Conservation (phyloP, 345 rosid species). For the Turnera subulata region DNA sequence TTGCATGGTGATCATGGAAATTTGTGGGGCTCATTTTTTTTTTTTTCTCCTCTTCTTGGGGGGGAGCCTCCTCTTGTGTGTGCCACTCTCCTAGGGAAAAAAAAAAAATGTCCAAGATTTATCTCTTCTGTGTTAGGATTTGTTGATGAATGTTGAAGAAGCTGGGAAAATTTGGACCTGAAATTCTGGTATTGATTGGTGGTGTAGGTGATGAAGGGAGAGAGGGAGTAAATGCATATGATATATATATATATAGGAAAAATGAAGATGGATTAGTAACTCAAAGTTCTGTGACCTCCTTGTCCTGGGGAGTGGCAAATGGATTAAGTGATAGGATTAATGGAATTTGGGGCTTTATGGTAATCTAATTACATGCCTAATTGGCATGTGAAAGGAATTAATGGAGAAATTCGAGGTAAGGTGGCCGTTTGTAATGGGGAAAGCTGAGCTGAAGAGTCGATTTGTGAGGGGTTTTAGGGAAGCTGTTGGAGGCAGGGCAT, state of each 20-base stretch:
- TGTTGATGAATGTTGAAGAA: not conserved
- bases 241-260: not conserved
- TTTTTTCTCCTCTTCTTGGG: not conserved
- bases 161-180: not conserved
- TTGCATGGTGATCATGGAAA: conserved; percentile 7
- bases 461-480: not conserved
- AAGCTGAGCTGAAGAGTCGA: conserved; percentile 1
- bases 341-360: not conserved
- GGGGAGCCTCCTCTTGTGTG: too few relatives aligned
- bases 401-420: not conserved
- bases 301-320: not conserved
- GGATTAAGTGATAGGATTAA: not conserved
- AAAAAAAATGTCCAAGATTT: too few relatives aligned
- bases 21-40: conserved; percentile 11
- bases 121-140: too few relatives aligned
- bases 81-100: too few relatives aligned
- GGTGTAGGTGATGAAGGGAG: not conserved
- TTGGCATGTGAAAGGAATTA: not conserved
- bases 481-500: not conserved
- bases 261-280: too few relatives aligned
- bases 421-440: not conserved
- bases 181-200: not conserved
- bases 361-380: not conserved
- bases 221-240: not conserved
- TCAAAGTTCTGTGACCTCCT: too few relatives aligned